Evolutionary conservation across 1,284 basidiomycete genomes (phyloP).

Genomic region (Fomitopsis betulina): DNA sequence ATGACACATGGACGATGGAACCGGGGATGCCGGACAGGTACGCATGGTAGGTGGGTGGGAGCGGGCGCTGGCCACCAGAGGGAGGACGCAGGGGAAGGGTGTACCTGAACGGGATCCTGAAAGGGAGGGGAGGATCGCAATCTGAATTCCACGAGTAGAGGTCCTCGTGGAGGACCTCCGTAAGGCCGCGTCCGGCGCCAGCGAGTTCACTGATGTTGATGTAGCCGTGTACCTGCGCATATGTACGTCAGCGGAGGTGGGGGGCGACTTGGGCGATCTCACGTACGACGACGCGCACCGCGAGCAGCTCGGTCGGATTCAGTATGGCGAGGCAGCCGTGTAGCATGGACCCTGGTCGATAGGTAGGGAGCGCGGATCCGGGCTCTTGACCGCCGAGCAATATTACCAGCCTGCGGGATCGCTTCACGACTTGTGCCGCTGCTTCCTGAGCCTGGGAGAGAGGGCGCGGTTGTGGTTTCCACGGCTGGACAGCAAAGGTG

Average conservation of each 20-base stretch:
- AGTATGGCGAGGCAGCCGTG: conserved; percentile 24
- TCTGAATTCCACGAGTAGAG: conserved; percentile 23
- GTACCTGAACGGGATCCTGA: conserved; percentile 24
- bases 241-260: not conserved
- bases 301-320: conserved; percentile 18
- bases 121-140: conserved; percentile 17
- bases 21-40: conserved; percentile 64
- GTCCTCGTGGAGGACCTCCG: conserved; percentile 17
- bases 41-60: conserved; percentile 61
- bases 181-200: conserved; percentile 16
- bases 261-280: not conserved
- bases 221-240: conserved; percentile 20
- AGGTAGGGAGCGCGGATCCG: conserved; percentile 16
- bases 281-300: conserved; percentile 22
- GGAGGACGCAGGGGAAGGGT: conserved; percentile 16
- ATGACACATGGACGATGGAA: conserved; percentile 56
- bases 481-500: not conserved
- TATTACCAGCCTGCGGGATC: conserved; percentile 22
- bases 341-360: conserved; percentile 20
- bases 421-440: conserved; percentile 17
- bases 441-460: conserved; percentile 11
- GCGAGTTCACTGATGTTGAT: conserved; percentile 22
- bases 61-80: conserved; percentile 24
- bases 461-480: not conserved
- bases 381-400: conserved; percentile 24